phyloP scores from a whole-genome alignment of 805 yeast species.

The Nakazawaea sp. region DNA sequence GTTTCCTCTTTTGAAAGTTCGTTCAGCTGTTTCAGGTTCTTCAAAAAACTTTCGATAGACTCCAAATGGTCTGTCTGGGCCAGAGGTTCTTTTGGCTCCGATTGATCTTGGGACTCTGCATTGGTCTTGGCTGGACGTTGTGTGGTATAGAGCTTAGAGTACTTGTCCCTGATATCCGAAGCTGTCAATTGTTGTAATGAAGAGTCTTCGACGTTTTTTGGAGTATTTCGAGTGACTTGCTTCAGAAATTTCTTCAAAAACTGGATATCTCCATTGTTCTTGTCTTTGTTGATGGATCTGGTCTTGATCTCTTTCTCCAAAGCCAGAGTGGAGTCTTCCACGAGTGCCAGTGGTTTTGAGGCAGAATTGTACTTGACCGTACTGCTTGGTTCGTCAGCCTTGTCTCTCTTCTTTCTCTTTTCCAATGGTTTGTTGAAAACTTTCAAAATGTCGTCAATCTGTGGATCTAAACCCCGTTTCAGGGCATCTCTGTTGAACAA shows the following conservation, averaged over 20 bases:
- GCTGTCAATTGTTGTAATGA: conserved; percentile 1
- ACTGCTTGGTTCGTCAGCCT: not conserved
- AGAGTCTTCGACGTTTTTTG: not conserved
- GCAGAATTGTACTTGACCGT: conserved; percentile 2
- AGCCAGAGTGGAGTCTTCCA: not conserved
- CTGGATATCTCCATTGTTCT: not conserved
- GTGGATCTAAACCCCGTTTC: not conserved
- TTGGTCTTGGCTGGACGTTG: not conserved
- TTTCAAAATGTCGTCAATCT: conserved; percentile 1
- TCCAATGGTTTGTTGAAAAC: conserved; percentile 5
- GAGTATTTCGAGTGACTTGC: not conserved
- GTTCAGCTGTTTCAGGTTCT: conserved; percentile 33
- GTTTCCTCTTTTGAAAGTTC: conserved; percentile 33
- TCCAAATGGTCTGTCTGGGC: conserved; percentile 9
- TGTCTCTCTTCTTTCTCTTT: not conserved
- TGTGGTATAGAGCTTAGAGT: conserved; percentile 1
- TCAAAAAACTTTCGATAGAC: conserved; percentile 33
- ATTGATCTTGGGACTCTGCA: not conserved
- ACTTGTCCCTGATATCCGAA: conserved; percentile 3
- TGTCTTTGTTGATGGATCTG: not conserved
- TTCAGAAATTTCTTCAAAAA: conserved; percentile 3
- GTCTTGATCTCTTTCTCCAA: conserved; percentile 7
- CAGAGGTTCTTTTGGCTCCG: not conserved
- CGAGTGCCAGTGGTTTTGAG: not conserved
- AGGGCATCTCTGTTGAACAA: not conserved